Evolutionary conservation across 1,139 yeast genomes (phyloP), one percentile per base, ranked within the genome.

Genomic region (Pichiaceae sp.): DNA sequence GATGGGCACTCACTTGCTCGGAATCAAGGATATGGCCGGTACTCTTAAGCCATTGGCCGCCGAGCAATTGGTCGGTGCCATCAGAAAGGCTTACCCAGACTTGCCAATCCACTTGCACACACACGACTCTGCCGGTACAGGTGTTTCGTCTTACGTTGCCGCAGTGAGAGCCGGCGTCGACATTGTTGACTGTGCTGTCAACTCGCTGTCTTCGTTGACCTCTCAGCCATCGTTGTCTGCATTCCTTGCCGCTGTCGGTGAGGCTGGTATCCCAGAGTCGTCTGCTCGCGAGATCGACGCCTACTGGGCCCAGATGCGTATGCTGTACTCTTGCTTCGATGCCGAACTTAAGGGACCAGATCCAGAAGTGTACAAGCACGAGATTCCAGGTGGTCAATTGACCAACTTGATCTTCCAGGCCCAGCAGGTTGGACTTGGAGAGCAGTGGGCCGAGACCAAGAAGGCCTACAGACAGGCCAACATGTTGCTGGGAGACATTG

Each of bases 11-110:
- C 98, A 91, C 62, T 76, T 91, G 56, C 72, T 91, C 53, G 98
- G 97, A 64, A 91, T 91, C 59, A 91, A 91, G 66, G 99, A 91
- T 66, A 91, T 91, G 99, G 99, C 99, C 37, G 99, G 99, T 67
- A 89, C 97, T 43, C 64, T 91, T 68, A 89, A 91, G 66, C 98
- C 99, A 42, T 72, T 76, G 44, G 98, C 98, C 44, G 98, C 98
- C 32, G 77, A 72, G 38, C 48, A 79, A 38, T 75, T 91, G 58
- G 72, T 91, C 53, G 78, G 91, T 41, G 68, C 85, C 25, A 77
- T 91, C 50, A 79, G 98, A 63, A 75, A 75, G 43, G 80, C 75
- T 62, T 86, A 85, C 64, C 98, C 99, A 37, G 76, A 85, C 55
- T 72, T 93, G 57, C 96, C 97, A 49, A 89, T 91, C 56, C 99